Evolutionary conservation across 2,329 filamentous ascomycete genomes (phyloP).

Genomic region (Alternaria longipes): DNA sequence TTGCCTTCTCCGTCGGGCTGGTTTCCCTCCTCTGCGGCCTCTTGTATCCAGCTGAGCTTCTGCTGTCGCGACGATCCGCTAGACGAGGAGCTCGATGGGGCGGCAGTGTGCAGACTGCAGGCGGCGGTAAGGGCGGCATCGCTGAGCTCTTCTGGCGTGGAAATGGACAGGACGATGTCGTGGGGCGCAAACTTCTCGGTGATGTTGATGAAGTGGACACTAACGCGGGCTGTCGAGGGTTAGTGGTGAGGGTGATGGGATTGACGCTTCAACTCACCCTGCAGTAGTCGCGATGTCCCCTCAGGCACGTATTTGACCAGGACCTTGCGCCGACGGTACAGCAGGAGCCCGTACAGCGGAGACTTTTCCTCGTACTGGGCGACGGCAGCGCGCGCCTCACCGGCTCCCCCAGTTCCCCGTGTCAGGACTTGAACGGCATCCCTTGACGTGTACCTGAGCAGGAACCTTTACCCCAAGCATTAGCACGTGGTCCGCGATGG

Average conservation of each 20-base stretch:
- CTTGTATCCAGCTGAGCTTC: constrained; percentile 90
- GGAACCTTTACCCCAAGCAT: constrained; percentile 71
- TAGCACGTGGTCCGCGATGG: constrained; percentile 31
- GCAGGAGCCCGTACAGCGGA: constrained; percentile 89
- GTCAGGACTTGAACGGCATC: constrained; percentile 85
- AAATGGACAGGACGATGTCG: constrained; percentile 83
- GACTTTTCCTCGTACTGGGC: constrained; percentile 82
- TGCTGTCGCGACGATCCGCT: constrained; percentile 77
- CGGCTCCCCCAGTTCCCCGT: constrained; percentile 81
- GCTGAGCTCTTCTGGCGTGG: constrained; percentile 78
- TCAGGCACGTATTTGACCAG: constrained; percentile 93
- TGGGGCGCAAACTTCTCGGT: constrained; percentile 79
- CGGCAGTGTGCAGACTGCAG: constrained; percentile 88
- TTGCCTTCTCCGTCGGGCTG: constrained; percentile 42
- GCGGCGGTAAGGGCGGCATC: constrained; percentile 88
- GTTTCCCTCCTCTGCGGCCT: constrained; percentile 80
- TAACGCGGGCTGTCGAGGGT: constrained; percentile 74
- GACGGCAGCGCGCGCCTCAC: constrained; percentile 82
- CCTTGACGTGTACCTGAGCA: constrained; percentile 88
- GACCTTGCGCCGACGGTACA: constrained; percentile 88
- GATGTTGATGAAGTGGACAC: constrained; percentile 72
- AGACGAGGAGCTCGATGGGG: constrained; percentile 84
- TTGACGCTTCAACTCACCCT: constrained; percentile 69
- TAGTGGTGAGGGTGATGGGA: neutral
- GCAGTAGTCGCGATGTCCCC: constrained; percentile 85